phyloP scores from a whole-genome alignment of 2,329 filamentous ascomycete genomes.

The Ophiocordyceps camponoti-floridani region DNA sequence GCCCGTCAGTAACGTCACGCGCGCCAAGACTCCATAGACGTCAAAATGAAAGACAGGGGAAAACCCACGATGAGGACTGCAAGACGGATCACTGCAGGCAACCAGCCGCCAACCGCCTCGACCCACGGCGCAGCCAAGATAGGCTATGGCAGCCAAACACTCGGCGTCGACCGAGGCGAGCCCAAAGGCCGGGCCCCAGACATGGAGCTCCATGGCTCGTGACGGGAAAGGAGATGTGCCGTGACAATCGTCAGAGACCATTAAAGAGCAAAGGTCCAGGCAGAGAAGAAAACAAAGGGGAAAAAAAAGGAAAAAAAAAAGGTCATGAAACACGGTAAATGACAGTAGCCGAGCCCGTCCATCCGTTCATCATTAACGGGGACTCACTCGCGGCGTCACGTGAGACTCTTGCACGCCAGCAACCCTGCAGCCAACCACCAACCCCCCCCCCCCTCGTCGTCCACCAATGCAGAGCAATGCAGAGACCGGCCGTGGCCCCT shows the following conservation, averaged over 20 bases:
- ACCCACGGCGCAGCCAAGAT: constrained; percentile 45
- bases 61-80: constrained; percentile 51
- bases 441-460: too few species aligned
- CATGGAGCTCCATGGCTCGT: constrained; percentile 45
- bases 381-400: too few species aligned
- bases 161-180: constrained; percentile 83
- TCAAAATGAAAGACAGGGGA: not conserved
- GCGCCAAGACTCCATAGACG: too few species aligned
- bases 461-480: not conserved
- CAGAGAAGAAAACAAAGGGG: not conserved
- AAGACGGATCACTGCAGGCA: constrained; percentile 52
- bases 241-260: too few species aligned
- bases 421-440: not conserved
- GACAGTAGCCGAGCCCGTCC: not conserved
- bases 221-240: not conserved
- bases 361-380: too few species aligned
- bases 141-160: constrained; percentile 70
- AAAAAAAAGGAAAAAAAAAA: not conserved
- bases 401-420: too few species aligned
- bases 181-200: constrained; percentile 80
- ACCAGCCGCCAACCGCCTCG: constrained; percentile 49
- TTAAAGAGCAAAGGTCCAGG: too few species aligned
- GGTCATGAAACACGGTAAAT: not conserved
- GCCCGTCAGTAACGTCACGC: constrained; percentile 3
- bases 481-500: not conserved